Evolutionary conservation across 345 rosid genomes (phyloP), one percentile per base, ranked within the genome.

Genomic region (Salix purpurea): DNA sequence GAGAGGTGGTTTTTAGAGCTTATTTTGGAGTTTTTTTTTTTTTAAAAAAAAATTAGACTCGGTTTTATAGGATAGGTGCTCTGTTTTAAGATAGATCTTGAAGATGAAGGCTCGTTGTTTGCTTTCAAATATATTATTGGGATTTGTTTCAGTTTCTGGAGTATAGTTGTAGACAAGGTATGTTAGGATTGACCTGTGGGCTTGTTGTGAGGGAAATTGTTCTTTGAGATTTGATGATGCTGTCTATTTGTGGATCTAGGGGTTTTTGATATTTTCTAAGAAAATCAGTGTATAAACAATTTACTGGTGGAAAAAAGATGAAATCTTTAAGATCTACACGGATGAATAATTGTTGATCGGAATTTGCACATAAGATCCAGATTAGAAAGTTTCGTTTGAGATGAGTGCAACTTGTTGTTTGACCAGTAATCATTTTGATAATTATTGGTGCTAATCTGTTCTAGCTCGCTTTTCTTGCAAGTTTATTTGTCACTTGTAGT

Each of bases 81-180:
- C 21, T 58, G 14, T 54, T 24, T 24, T 26, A 42, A 42, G 23
- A 54, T 64, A 70, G 74, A 62, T 70, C 62, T 66, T 11, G 69
- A 66, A 21, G 13, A 10, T 26, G 4, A 13, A 13, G 58, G 42
- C 56, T 19, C 15, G 28, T 30, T 42, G 46, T 69, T 10, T 30
- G 21, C 15, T 6, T 34, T 42, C 19, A 40, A 32, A 48, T 34
- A 6, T 32, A 14, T 23, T 36, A 4, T 30, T 14, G 14, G 8
- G 54, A 1, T 52, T 32, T 16, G 24, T 14, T 26, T 40, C 16
- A 15, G 4, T 58, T 56, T 26, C 16, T 54, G 10, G 8, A 16
- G 7, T 54, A 40, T 50, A 10, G 28, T 7, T 40, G 37, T 67
- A 69, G 77, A 75, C 81, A 67, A 50, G 73, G 24, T 34, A 44